phyloP scores from a whole-genome alignment of 2,329 filamentous ascomycete species.

The Grosmannia clavigera region DNA sequence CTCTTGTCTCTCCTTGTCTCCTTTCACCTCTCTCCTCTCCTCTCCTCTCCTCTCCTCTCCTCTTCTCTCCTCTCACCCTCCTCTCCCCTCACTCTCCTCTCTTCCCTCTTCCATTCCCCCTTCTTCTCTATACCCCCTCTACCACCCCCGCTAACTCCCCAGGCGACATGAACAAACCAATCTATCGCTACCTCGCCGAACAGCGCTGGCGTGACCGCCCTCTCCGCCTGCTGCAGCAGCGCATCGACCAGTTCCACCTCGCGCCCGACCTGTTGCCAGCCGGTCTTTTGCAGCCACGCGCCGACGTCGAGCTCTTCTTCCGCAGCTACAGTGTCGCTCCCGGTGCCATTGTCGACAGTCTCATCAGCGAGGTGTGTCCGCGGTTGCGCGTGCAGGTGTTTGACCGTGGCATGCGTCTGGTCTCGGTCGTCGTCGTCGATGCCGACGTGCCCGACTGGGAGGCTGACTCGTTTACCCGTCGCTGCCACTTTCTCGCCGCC shows the following conservation, averaged over 20 bases:
- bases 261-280: constrained; percentile 73
- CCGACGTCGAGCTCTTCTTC: constrained; percentile 76
- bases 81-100: neutral
- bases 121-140: too few relatives aligned
- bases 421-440: constrained; percentile 78
- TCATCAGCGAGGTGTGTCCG: constrained; percentile 59
- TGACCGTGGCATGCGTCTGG: constrained; percentile 64
- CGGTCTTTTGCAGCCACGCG: constrained; percentile 55
- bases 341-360: constrained; percentile 66
- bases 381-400: constrained; percentile 77
- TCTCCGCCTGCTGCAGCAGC: constrained; percentile 67
- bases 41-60: too few relatives aligned
- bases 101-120: neutral
- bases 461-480: constrained; percentile 61
- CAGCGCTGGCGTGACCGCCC: constrained; percentile 79
- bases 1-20: too few relatives aligned
- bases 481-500: constrained; percentile 77
- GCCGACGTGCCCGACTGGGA: constrained; percentile 76
- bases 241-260: constrained; percentile 75
- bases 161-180: constrained; percentile 94
- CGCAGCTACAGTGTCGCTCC: constrained; percentile 55
- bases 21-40: too few relatives aligned
- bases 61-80: too few relatives aligned
- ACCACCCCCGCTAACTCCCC: neutral
- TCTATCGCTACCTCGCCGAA: constrained; percentile 84